phyloP scores from a whole-genome alignment of 768 basidiomycete genomes.

The Leccinum variicolor region DNA sequence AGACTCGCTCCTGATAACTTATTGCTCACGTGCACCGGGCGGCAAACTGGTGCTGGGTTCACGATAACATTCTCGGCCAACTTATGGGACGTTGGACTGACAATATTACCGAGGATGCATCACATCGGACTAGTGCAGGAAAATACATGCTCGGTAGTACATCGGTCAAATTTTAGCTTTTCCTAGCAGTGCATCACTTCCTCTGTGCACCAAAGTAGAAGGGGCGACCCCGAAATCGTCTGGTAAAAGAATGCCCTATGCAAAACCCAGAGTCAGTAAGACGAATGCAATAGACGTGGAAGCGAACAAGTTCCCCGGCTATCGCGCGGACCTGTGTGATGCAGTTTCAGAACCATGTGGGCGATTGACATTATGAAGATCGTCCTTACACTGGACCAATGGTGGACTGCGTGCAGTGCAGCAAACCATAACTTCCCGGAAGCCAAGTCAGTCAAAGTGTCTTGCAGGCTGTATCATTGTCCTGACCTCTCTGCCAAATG shows the following conservation, averaged over 20 bases:
- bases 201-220: conserved; percentile 76
- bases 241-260: conserved; percentile 60
- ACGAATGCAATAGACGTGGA: conserved; percentile 1
- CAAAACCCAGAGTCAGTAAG: conserved; percentile 8
- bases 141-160: conserved; percentile 10
- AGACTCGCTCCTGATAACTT: not conserved
- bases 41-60: not conserved
- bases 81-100: not conserved
- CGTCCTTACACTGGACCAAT: conserved; percentile 79
- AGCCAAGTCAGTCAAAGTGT: not conserved
- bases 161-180: conserved; percentile 56
- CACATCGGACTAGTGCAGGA: conserved; percentile 1
- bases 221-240: conserved; percentile 86
- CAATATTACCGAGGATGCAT: not conserved
- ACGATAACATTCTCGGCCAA: not conserved
- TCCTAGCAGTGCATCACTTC: conserved; percentile 59
- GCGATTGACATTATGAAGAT: not conserved
- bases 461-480: not conserved
- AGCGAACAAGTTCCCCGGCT: conserved; percentile 73
- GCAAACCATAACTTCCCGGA: conserved; percentile 73
- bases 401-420: conserved; percentile 83
- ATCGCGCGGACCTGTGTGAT: conserved; percentile 73
- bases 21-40: conserved; percentile 20
- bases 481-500: conserved; percentile 75
- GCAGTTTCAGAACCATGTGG: conserved; percentile 7